Evolutionary conservation across 352 stramenopile genomes (phyloP).

Genomic region (Elongisporangium prolatum): DNA sequence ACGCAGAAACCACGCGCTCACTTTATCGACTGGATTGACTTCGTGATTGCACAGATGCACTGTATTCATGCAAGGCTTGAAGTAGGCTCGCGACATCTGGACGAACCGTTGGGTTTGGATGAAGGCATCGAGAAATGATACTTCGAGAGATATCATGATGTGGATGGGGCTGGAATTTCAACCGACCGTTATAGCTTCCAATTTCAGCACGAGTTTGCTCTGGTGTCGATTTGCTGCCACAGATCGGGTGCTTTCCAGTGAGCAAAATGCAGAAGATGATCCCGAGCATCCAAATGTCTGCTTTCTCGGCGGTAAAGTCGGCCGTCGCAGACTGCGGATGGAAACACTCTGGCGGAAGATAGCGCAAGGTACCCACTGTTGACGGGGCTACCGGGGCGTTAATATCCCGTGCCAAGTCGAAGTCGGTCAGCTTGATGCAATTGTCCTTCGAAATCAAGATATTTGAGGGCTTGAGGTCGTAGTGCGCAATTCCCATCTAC

Average conservation of each 20-base stretch:
- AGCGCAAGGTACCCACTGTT: constrained; percentile 66
- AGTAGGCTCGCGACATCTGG: background rate
- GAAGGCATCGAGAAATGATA: background rate
- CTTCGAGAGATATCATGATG: background rate
- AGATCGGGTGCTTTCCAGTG: constrained; percentile 72
- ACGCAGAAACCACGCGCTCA: background rate
- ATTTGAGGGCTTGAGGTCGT: constrained; percentile 97
- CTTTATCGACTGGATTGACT: background rate
- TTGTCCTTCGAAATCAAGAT: constrained; percentile 90
- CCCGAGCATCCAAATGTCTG: constrained; percentile 81
- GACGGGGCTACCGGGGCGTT: constrained; percentile 53
- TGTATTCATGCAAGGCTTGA: background rate
- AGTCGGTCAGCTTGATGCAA: constrained; percentile 89
- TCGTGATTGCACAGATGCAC: background rate
- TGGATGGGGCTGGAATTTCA: constrained; percentile 2
- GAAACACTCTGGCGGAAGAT: constrained; percentile 74
- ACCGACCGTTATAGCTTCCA: constrained; percentile 21
- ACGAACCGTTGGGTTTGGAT: background rate
- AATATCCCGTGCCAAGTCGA: constrained; percentile 76
- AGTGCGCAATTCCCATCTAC: constrained; percentile 75
- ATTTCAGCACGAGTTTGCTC: constrained; percentile 31
- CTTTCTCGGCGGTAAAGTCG: constrained; percentile 68
- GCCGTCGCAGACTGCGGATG: constrained; percentile 47
- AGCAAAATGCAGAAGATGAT: constrained; percentile 77
- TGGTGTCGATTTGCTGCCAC: constrained; percentile 48